Evolutionary conservation across 78 protist genomes (phyloP).

Genomic region (Cavenderia fasciculata): DNA sequence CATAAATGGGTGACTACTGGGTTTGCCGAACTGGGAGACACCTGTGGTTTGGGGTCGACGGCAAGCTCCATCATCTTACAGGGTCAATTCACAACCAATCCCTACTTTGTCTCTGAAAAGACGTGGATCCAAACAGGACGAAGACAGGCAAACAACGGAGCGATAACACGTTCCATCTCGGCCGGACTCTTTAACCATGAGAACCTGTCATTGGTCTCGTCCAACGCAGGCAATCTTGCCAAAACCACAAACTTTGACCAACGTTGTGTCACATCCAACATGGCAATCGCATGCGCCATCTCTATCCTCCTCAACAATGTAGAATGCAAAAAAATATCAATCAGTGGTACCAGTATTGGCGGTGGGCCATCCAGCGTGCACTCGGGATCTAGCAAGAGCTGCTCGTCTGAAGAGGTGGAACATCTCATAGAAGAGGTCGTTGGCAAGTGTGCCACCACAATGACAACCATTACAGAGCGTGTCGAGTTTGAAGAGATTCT

Average conservation of each 20-base stretch:
- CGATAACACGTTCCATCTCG: conserved; percentile 9
- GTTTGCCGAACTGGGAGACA: conserved; percentile 75
- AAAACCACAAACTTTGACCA: conserved; percentile 60
- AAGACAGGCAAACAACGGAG: conserved; percentile 62
- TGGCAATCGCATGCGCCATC: conserved; percentile 20
- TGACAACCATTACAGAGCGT: conserved; percentile 47
- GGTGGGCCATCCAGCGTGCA: too few relatives aligned
- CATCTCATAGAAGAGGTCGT: conserved; percentile 59
- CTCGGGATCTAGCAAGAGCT: too few relatives aligned
- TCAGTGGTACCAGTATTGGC: background rate
- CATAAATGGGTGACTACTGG: conserved; percentile 71
- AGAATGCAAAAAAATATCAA: conserved; percentile 1
- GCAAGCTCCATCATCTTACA: conserved; percentile 59
- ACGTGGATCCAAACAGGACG: conserved; percentile 64
- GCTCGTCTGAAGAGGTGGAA: conserved; percentile 72
- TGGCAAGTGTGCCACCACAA: conserved; percentile 1
- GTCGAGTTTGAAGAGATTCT: conserved; percentile 74
- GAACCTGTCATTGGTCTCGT: background rate
- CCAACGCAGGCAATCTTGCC: background rate
- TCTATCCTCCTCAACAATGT: conserved; percentile 40
- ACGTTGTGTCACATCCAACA: conserved; percentile 33
- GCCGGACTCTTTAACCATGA: conserved; percentile 13
- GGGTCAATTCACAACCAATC: conserved; percentile 39
- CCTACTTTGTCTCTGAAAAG: conserved; percentile 45
- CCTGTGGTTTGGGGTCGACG: conserved; percentile 67